Base-by-base conservation (phyloP, 768 basidiomycete genomes). In the Xerocomellus amylosporus region DNA sequence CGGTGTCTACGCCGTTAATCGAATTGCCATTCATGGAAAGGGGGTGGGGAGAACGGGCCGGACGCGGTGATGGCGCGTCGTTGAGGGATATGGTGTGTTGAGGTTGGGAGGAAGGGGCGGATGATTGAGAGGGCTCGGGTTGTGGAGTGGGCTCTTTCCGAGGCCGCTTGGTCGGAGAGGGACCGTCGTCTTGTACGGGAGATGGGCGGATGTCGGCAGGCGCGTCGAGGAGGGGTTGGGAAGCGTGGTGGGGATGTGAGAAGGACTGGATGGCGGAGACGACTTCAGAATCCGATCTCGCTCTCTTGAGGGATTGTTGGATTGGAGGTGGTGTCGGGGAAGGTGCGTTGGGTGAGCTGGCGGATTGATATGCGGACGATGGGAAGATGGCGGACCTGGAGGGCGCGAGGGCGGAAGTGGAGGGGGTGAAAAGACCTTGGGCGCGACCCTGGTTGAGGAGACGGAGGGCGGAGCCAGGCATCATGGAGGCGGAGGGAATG, bases 401-500 rank as follows among this genome's bases (percentile, higher is more conserved):
- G 30, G 67, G 62, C 46, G 73, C 71, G 51, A 80, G 70, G 58
- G 78, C 77, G 49, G 90, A 86, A 10, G 91, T 90, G 20, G 89
- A 90, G 4, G 90, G 90, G 24, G 90, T 91, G 67, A 91, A 91
- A 28, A 92, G 78, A 55, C 89, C 89, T 74, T 91, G 90, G 0
- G 89, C 89, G 55, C 89, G 84, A 55, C 89, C 89, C 78, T 92
- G 90, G 65, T 90, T 87, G 42, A 92, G 78, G 41, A 92, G 78
- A 50, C 88, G 86, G 46, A 92, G 83, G 26, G 90, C 90, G 41
- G 90, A 91, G 45, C 90, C 90, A 33, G 90, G 90, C 84, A 90
- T 85, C 66, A 92, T 92, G 39, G 90, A 87, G 30, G 88, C 80
- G n/a, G 90, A 86, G 2, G 86, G 87, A 53, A 92, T 79, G 34